phyloP scores from a whole-genome alignment of 2,329 filamentous ascomycete genomes.

The Curvularia sp. region DNA sequence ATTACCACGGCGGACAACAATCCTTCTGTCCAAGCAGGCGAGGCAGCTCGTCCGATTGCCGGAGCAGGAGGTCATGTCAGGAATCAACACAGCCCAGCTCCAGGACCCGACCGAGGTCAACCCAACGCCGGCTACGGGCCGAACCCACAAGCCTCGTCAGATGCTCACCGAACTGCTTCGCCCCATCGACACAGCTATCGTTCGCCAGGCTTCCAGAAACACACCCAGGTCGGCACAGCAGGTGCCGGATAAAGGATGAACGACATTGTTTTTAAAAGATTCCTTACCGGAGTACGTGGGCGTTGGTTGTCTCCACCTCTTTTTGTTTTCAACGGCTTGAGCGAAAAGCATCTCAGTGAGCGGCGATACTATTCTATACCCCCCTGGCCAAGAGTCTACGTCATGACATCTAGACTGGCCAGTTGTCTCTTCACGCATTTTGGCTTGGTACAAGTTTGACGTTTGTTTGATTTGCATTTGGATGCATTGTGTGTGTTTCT shows the following conservation, averaged over 20 bases:
- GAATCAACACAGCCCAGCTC: constrained; percentile 39
- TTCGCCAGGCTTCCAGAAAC: constrained; percentile 46
- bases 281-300: constrained; percentile 36
- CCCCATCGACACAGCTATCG: constrained; percentile 51
- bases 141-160: constrained; percentile 42
- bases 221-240: constrained; percentile 47
- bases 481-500: constrained; percentile 1
- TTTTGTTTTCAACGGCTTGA: constrained; percentile 20
- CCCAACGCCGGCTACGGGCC: constrained; percentile 47
- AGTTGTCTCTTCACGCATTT: constrained; percentile 17
- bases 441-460: constrained; percentile 30
- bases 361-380: constrained; percentile 23
- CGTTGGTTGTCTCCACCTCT: constrained; percentile 24
- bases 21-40: constrained; percentile 80
- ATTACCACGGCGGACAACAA: constrained; percentile 85
- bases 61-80: constrained; percentile 36
- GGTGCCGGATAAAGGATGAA: constrained; percentile 41
- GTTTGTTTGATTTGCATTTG: constrained; percentile 27
- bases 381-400: constrained; percentile 16
- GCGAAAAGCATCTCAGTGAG: constrained; percentile 20
- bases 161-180: constrained; percentile 46
- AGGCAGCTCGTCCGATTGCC: constrained; percentile 79
- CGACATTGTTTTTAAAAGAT: constrained; percentile 10
- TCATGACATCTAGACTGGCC: constrained; percentile 20
- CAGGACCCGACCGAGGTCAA: constrained; percentile 40